phyloP scores from a whole-genome alignment of 495 filamentous ascomycete genomes.

The Xylaria grammica region DNA sequence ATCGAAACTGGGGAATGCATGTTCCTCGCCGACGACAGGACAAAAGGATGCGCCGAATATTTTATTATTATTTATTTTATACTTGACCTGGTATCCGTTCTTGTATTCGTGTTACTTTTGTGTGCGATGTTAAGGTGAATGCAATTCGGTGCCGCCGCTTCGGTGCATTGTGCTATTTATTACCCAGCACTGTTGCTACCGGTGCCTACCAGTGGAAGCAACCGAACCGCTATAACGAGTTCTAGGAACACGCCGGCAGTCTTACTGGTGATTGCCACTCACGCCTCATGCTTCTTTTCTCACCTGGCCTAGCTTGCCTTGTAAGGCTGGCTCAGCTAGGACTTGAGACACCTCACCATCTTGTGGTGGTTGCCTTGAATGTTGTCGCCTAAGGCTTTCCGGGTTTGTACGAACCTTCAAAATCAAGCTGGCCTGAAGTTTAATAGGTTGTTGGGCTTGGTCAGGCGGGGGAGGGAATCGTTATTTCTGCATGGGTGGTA shows the following conservation, averaged over 20 bases:
- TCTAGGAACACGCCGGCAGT: neutral
- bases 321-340: slow-evolving; percentile 28
- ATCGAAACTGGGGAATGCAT: neutral
- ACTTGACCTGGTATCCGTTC: slow-evolving; percentile 11
- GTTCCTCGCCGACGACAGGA: slow-evolving; percentile 10
- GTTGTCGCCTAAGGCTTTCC: neutral
- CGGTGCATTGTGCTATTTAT: slow-evolving; percentile 6
- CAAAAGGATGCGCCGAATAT: neutral
- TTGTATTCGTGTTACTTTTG: neutral
- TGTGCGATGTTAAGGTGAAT: neutral
- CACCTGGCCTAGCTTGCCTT: slow-evolving; percentile 10
- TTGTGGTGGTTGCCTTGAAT: neutral
- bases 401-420: too few relatives aligned
- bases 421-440: too few relatives aligned
- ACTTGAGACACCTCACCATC: slow-evolving; percentile 11
- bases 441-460: too few relatives aligned
- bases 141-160: neutral
- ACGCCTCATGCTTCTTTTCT: slow-evolving; percentile 5
- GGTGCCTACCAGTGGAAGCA: too few relatives aligned
- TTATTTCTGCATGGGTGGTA: too few relatives aligned
- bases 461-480: too few relatives aligned
- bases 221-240: neutral
- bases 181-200: neutral
- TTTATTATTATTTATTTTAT: neutral
- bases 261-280: neutral